These are phyloP conservation scores for Vitis labrusca DNA, from an alignment of 164 flowering plant genomes.

Conservation along the genomic window DNA sequence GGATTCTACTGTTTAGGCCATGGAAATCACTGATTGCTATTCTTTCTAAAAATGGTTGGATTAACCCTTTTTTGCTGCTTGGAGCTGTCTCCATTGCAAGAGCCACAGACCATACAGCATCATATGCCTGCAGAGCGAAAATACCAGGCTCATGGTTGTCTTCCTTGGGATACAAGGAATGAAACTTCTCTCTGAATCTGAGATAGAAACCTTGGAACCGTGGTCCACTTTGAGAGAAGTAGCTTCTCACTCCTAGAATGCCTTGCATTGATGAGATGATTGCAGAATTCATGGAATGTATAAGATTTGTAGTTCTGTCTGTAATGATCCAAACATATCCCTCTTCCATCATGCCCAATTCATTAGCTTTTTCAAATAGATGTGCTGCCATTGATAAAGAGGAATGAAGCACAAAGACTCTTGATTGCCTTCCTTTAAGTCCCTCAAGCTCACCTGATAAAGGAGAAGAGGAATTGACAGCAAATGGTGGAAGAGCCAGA, in stretches of 20 bases:
- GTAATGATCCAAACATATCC: conserved; percentile 30
- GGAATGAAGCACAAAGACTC: conserved; percentile 30
- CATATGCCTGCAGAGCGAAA: conserved; percentile 28
- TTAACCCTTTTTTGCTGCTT: background rate
- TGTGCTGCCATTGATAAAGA: conserved; percentile 4
- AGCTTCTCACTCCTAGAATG: conserved; percentile 15
- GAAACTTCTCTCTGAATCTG: conserved; percentile 13
- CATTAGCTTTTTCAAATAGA: conserved; percentile 22
- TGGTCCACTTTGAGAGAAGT: background rate
- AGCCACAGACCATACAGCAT: conserved; percentile 23
- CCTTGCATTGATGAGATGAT: conserved; percentile 23
- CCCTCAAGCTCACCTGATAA: conserved; percentile 15
- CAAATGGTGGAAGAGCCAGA: conserved; percentile 14
- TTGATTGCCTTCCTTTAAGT: conserved; percentile 12
- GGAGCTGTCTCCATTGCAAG: conserved; percentile 5
- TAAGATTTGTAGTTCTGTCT: background rate
- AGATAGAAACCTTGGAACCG: conserved; percentile 6
- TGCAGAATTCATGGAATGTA: conserved; percentile 16
- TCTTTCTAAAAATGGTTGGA: background rate
- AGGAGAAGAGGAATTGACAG: background rate
- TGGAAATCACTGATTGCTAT: conserved; percentile 9
- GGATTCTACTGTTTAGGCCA: conserved; percentile 10
- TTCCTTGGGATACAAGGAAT: conserved; percentile 14
- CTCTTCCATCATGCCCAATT: conserved; percentile 30
- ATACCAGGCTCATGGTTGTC: conserved; percentile 15